Base-by-base conservation (phyloP, 768 basidiomycete species). In the Termitomyces eurrhizus region DNA sequence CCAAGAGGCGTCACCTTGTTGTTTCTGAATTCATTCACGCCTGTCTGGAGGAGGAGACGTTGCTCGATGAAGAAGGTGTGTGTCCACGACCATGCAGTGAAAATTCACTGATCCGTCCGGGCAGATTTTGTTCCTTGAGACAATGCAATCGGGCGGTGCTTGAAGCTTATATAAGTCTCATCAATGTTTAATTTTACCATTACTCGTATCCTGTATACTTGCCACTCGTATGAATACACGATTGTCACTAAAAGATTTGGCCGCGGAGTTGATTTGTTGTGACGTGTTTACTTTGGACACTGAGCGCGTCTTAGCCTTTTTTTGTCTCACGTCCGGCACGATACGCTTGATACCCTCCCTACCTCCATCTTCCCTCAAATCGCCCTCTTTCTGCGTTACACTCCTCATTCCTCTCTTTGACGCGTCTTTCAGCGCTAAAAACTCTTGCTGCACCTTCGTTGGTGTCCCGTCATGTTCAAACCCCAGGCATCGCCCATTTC, bases 1-100 rank as follows among this genome's bases (percentile, higher is more conserved):
- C 92, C 2, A 93, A 90, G 74, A 83, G 87, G 29, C 85, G 91
- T 51, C 83, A 91, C 67, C 79, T 95, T 7, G 80, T 96, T 9
- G 78, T 93, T 56, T 79, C 87, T 0, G 90, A 91, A 61, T 97
- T 84, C 71, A 83, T 97, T 42, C 74, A 82, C 46, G 88, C 86
- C 6, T 94, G 88, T 68, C 67, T 95, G 36, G 92, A 92, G n/a
- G 92, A 95, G 68, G 82, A 80, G 46, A 93, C 92, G 0, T 70
- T 95, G 46, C 78, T 95, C 41, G 87, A 93, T 70, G 94, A 96
- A 74, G 91, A 91, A 64, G 91, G 93, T 89, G 62, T 14, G 13
- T 37, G 21, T 41, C 13, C 36, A 1, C 18, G 35, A 36, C 3
- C 33, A 36, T 21, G 12, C 3, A 21, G 37, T 37, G 45, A 39